Base-by-base conservation (phyloP, 2,329 filamentous ascomycete genomes). In the Aureobasidium subglaciale region DNA sequence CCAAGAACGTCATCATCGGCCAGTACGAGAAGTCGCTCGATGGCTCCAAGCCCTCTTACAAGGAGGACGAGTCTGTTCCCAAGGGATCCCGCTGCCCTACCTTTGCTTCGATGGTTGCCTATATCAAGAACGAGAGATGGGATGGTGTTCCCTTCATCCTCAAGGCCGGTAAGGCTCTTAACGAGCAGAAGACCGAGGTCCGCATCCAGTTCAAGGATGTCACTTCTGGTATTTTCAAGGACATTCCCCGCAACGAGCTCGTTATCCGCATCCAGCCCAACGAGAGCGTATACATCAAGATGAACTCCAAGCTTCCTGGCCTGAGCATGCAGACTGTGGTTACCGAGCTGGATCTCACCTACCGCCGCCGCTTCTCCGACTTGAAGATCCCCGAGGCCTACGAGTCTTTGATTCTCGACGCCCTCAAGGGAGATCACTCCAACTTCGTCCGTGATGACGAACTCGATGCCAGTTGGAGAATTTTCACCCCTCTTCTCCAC, bases 61-160 rank as follows among this genome's bases (percentile, higher is more conserved):
- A 96, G 78, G 93, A 99, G 75, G 93, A 99, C 65, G 91, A 97
- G 69, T 97, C 93, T 18, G 93, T 99, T 27, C 93, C 93, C 58
- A 93, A 95, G 77, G 91, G 96, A 64, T 96, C 92, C 30, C 85
- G 95, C 66, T 99, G 93, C 81, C 92, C 93, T 25, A 99, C 93
- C 6, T 99, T 99, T 80, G 96, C 91, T 68, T 92, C 93, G 34
- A 85, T 99, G 74, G 92, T 96, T 32, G 91, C 90, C 32, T 96
- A 95, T 77, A 97, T 99, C 76, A 97, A 97, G 83, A 99, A 99
- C 73, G 93, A 99, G 83, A 82, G 93, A 65, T 99, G 93, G 93
- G 95, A 99, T 64, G 95, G 93, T 56, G 93, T 99, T 53, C 93
- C 93, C 50, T 99, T 99, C 79, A 99, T 99, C 74, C 82, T 99